These are phyloP conservation scores for Septoria linicola DNA, from an alignment of 2,329 filamentous ascomycete species.

Conservation along the genomic window DNA sequence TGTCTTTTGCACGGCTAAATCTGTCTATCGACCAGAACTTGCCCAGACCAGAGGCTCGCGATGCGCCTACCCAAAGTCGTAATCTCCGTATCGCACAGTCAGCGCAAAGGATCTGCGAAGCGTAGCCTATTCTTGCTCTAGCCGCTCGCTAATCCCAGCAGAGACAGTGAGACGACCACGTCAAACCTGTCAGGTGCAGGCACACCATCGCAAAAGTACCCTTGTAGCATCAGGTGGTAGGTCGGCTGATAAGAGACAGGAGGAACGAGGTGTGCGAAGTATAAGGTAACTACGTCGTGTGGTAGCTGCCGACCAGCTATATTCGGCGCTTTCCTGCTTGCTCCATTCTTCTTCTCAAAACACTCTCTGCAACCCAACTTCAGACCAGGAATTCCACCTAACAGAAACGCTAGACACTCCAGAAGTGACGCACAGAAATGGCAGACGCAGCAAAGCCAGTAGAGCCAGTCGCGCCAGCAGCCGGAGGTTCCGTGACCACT, in stretches of 20 bases:
- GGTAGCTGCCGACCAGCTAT: slow-evolving; percentile 7
- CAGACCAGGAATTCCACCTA: neutral
- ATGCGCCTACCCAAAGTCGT: neutral
- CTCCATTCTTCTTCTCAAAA: neutral
- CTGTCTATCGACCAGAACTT: no score
- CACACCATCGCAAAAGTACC: slow-evolving; percentile 14
- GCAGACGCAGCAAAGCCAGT: neutral
- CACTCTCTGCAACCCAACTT: neutral
- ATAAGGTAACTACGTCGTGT: slow-evolving; percentile 7
- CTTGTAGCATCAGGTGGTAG: slow-evolving; percentile 9
- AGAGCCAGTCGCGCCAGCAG: slow-evolving; percentile 1
- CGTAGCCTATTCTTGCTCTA: slow-evolving; percentile 12
- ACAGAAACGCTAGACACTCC: neutral
- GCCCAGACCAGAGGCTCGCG: neutral
- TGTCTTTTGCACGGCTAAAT: no score
- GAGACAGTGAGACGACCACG: neutral
- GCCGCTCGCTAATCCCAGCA: slow-evolving; percentile 8
- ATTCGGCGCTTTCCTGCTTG: slow-evolving; percentile 2
- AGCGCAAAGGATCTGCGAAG: slow-evolving; percentile 10
- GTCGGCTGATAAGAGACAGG: slow-evolving; percentile 10
- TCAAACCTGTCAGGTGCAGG: slow-evolving; percentile 13
- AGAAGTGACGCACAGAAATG: neutral
- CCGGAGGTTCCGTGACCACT: neutral
- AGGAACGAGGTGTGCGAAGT: neutral
- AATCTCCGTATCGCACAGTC: slow-evolving; percentile 11